Evolutionary conservation across 1,284 basidiomycete genomes (phyloP).

Genomic region (Takashimella tepidaria): DNA sequence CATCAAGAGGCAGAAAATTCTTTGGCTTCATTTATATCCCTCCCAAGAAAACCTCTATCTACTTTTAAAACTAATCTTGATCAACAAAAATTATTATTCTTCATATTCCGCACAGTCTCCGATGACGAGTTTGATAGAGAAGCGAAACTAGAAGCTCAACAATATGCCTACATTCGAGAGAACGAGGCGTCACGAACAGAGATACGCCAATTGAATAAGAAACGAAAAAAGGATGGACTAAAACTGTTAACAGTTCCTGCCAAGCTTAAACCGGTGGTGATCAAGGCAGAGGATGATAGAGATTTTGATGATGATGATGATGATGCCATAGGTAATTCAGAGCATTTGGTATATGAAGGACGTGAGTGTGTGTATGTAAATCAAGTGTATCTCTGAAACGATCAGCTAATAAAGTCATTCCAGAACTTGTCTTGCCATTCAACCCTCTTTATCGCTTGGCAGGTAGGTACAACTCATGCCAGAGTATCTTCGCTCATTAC

Average conservation of each 20-base stretch:
- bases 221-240: constrained; percentile 16
- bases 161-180: constrained; percentile 15
- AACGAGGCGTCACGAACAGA: constrained; percentile 6
- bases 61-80: no score
- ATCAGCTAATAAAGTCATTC: no score
- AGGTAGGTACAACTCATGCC: constrained; percentile 7
- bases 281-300: no score
- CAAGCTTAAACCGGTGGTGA: constrained; percentile 7
- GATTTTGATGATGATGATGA: neutral
- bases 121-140: constrained; percentile 29
- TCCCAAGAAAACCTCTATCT: no score
- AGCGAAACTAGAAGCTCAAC: constrained; percentile 12
- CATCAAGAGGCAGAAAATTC: no score
- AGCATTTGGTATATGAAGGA: constrained; percentile 23
- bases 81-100: no score
- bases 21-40: no score
- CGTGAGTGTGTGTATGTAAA: constrained; percentile 20
- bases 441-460: constrained; percentile 25
- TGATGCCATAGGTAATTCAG: constrained; percentile 6
- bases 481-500: neutral
- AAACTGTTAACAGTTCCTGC: constrained; percentile 5
- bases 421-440: constrained; percentile 24
- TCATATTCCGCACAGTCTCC: no score
- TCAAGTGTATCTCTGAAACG: neutral
- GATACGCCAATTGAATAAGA: constrained; percentile 21